Conservation (phyloP, 139 green algal species). For the Picochlorum sp. region DNA sequence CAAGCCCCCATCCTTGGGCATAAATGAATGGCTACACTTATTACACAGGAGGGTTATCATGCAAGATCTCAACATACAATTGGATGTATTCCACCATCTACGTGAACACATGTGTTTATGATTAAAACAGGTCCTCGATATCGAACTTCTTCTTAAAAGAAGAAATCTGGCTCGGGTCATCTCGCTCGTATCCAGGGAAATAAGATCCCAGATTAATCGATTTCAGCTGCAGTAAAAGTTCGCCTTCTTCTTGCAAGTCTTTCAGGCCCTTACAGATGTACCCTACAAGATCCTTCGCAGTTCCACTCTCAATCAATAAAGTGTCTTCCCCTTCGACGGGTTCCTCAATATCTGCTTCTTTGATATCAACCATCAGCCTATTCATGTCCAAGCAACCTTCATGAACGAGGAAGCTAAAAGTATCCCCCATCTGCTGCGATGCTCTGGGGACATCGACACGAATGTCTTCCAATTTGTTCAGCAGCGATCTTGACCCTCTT, state of each 20-base stretch:
- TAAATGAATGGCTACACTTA: too few species aligned
- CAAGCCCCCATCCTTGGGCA: too few species aligned
- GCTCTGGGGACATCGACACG: constrained; percentile 34
- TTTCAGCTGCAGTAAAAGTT: neutral
- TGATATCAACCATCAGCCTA: constrained; percentile 14
- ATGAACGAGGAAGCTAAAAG: constrained; percentile 27
- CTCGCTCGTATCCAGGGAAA: too few species aligned
- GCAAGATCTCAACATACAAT: too few species aligned
- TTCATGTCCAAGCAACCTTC: constrained; percentile 16
- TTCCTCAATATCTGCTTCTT: constrained; percentile 23
- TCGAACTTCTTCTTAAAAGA: too few species aligned
- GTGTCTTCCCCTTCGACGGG: constrained; percentile 25
- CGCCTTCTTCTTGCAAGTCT: neutral
- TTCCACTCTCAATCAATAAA: constrained; percentile 28
- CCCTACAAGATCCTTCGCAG: constrained; percentile 17
- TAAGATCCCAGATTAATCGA: too few species aligned
- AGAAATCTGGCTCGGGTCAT: too few species aligned
- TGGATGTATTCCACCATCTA: too few species aligned
- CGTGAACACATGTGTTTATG: too few species aligned
- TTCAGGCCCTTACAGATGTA: neutral
- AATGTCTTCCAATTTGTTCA: constrained; percentile 26
- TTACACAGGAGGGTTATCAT: too few species aligned
- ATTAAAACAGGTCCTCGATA: too few species aligned
- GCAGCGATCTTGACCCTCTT: constrained; percentile 4
- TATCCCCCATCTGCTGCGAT: constrained; percentile 22